Conservation (phyloP, 2,329 filamentous ascomycete genomes). For the Exserohilum turcica region DNA sequence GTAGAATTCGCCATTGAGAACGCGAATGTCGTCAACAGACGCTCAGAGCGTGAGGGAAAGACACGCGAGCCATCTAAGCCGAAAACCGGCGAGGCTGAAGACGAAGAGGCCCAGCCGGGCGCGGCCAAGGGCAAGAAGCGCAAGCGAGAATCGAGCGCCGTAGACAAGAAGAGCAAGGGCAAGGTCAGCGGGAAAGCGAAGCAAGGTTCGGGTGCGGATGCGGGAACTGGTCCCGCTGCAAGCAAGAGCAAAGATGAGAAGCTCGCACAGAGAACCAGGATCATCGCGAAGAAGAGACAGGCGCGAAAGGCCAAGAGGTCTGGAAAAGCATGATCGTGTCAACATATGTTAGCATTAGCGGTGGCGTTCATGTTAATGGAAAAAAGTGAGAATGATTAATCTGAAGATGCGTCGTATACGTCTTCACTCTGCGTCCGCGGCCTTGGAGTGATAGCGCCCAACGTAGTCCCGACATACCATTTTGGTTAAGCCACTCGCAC, state of each 20-base stretch:
- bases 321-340: constrained; percentile 52
- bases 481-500: not conserved
- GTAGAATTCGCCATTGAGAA: constrained; percentile 99
- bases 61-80: constrained; percentile 52
- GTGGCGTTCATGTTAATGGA: constrained; percentile 13
- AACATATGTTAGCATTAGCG: constrained; percentile 18
- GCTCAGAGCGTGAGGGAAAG: constrained; percentile 68
- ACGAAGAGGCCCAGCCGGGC: constrained; percentile 14
- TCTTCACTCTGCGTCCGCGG: not conserved
- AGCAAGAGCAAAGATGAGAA: constrained; percentile 48
- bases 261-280: constrained; percentile 69
- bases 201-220: constrained; percentile 26
- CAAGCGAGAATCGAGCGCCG: constrained; percentile 42
- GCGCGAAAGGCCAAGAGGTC: constrained; percentile 66
- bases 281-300: constrained; percentile 84
- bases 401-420: not conserved
- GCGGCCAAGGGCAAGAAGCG: constrained; percentile 43
- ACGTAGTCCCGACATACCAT: not conserved
- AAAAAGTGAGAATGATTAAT: not conserved
- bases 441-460: not conserved
- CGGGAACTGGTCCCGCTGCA: constrained; percentile 6
- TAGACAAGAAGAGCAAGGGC: constrained; percentile 15
- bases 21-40: constrained; percentile 86
- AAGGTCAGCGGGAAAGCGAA: constrained; percentile 19
- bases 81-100: constrained; percentile 22